Conservation (phyloP, 176 grass and related monocot genomes). For the Microstegium vimineum region DNA sequence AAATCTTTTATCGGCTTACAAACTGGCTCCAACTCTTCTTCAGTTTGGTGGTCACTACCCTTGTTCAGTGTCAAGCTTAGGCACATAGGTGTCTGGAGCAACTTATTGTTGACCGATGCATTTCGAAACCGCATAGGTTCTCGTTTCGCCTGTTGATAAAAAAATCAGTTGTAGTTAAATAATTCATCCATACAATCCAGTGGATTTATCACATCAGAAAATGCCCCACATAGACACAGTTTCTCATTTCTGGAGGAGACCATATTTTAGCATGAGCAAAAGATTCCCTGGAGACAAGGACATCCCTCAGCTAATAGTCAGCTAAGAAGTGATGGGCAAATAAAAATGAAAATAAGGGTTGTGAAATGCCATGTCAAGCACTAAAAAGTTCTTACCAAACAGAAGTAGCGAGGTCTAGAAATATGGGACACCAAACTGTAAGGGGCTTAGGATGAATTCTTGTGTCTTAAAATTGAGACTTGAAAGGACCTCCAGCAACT, state of each 20-base stretch:
- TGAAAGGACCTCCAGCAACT: slow-evolving; percentile 73
- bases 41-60: slow-evolving; percentile 5
- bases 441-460: slow-evolving; percentile 92
- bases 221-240: not conserved
- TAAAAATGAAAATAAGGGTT: slow-evolving; percentile 1
- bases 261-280: not conserved
- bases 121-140: slow-evolving; percentile 64
- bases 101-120: slow-evolving; percentile 43
- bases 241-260: slow-evolving; percentile 14
- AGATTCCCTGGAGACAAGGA: not conserved
- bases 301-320: not conserved
- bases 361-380: slow-evolving; percentile 16
- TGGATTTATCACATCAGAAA: not conserved
- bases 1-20: slow-evolving; percentile 15
- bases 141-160: slow-evolving; percentile 61
- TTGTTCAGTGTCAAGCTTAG: slow-evolving; percentile 25
- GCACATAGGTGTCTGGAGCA: slow-evolving; percentile 48
- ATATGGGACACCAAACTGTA: slow-evolving; percentile 95
- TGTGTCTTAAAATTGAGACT: slow-evolving; percentile 67
- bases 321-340: not conserved
- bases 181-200: not conserved
- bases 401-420: slow-evolving; percentile 98
- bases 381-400: slow-evolving; percentile 56
- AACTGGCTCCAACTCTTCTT: slow-evolving; percentile 35
- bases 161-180: slow-evolving; percentile 1